These are phyloP conservation scores for Penicillium salamii DNA, from an alignment of 495 filamentous ascomycete species.

Conservation along the genomic window DNA sequence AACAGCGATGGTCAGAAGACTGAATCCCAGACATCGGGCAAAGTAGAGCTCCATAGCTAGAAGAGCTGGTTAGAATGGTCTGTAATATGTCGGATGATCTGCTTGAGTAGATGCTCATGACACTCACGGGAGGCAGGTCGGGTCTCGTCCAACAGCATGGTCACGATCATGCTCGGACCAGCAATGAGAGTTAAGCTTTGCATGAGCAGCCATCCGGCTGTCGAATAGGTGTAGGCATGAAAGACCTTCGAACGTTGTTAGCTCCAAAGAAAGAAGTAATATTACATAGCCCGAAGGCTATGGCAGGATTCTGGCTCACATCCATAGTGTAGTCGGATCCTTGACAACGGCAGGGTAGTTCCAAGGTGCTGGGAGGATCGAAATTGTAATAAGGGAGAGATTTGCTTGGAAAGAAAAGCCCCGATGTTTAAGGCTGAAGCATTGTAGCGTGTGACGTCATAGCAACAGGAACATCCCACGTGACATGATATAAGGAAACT, in stretches of 20 bases:
- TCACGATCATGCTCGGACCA: slow-evolving; percentile 64
- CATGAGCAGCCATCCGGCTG: slow-evolving; percentile 62
- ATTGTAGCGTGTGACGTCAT: slow-evolving; percentile 6
- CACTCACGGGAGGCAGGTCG: slow-evolving; percentile 52
- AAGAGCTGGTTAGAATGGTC: background rate
- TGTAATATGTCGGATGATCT: background rate
- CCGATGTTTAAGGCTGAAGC: background rate
- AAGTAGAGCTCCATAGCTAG: slow-evolving; percentile 71
- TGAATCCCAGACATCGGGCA: slow-evolving; percentile 64
- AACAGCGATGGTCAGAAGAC: slow-evolving; percentile 61
- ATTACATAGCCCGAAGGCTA: too few relatives aligned
- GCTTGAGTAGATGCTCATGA: background rate
- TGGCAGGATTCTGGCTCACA: slow-evolving; percentile 6
- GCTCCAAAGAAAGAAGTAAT: too few relatives aligned
- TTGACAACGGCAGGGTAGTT: too few relatives aligned
- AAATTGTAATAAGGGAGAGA: too few relatives aligned
- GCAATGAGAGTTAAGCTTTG: slow-evolving; percentile 64
- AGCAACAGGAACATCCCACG: background rate
- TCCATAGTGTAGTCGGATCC: slow-evolving; percentile 7
- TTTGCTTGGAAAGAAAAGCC: background rate
- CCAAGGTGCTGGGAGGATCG: too few relatives aligned
- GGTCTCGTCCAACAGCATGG: slow-evolving; percentile 57
- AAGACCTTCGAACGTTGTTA: slow-evolving; percentile 51
- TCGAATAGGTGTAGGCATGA: slow-evolving; percentile 63
- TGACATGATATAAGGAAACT: too few relatives aligned